A percentile compares a stretch with the other conserved stretches of the same genome.
These are phyloP conservation scores for Hondaea fermentalgiana DNA, from an alignment of 108 stramenopile species.

Conservation along the genomic window DNA sequence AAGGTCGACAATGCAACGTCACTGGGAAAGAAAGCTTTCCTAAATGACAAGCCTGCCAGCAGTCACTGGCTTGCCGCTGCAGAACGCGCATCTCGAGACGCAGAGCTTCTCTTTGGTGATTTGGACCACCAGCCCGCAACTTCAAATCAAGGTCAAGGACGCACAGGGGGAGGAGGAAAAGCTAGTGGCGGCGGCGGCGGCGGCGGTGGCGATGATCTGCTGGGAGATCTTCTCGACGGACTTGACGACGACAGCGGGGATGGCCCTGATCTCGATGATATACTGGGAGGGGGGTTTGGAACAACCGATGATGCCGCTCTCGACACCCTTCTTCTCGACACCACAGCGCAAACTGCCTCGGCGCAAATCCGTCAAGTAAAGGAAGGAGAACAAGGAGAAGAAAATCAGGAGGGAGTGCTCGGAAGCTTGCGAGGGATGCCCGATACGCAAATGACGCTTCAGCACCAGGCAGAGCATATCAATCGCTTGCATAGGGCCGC, in stretches of 20 bases:
- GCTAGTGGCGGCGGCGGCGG: too few species aligned
- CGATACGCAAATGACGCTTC: background rate
- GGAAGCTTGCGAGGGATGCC: background rate
- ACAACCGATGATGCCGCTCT: too few species aligned
- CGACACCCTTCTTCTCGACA: too few species aligned
- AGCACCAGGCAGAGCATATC: slow-evolving; percentile 44
- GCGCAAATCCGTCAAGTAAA: too few species aligned
- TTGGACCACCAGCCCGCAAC: background rate
- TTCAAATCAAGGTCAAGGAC: background rate
- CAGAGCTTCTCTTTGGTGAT: slow-evolving; percentile 15
- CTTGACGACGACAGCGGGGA: background rate
- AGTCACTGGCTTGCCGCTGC: slow-evolving; percentile 20
- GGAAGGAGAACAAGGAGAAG: too few species aligned
- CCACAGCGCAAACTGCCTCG: too few species aligned
- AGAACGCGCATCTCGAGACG: slow-evolving; percentile 23
- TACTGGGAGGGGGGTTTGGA: background rate
- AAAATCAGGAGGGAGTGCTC: too few species aligned
- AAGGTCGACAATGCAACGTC: background rate
- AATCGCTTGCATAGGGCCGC: slow-evolving; percentile 51
- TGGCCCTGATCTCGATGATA: background rate
- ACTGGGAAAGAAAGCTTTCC: background rate
- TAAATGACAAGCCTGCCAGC: slow-evolving; percentile 44
- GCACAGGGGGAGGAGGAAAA: too few species aligned
- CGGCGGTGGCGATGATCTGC: background rate
- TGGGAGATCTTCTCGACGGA: background rate